Conservation (phyloP, 1,284 basidiomycete species). For the Polyporus tsugae region DNA sequence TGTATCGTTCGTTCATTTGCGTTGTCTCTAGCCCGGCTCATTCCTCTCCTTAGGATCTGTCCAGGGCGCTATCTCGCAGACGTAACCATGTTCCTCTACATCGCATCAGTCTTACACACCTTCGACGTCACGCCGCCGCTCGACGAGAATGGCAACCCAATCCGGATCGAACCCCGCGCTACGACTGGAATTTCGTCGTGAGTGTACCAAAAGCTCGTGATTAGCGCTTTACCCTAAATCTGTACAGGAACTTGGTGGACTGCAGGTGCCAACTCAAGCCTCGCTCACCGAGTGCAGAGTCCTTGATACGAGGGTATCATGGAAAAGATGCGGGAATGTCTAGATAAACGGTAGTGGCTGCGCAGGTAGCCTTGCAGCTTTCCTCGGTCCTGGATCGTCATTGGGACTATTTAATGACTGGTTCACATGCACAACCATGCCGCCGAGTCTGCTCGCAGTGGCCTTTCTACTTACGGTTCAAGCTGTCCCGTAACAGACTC, state of each 20-base stretch:
- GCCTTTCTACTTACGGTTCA: no score
- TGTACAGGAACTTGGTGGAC: slow-evolving; percentile 6
- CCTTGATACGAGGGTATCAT: background rate
- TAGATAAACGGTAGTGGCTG: background rate
- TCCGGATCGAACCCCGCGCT: background rate
- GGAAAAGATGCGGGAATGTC: background rate
- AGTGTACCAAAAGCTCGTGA: no score
- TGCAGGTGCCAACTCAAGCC: slow-evolving; percentile 11
- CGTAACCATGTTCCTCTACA: slow-evolving; percentile 4
- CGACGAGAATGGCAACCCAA: slow-evolving; percentile 5
- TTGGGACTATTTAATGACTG: background rate
- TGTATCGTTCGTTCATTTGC: background rate
- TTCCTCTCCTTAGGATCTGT: slow-evolving; percentile 1
- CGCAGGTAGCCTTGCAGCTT: no score
- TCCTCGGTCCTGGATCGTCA: no score
- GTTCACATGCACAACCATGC: no score
- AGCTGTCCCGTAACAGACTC: no score
- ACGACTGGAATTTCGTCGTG: slow-evolving; percentile 21
- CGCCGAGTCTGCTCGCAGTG: no score
- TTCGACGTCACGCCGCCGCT: slow-evolving; percentile 10
- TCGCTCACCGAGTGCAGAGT: slow-evolving; percentile 3
- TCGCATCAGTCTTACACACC: slow-evolving; percentile 9
- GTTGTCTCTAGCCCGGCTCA: background rate
- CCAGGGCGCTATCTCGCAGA: slow-evolving; percentile 14
- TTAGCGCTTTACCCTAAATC: no score